phyloP scores from a whole-genome alignment of 2,329 filamentous ascomycete genomes.

The Apiospora rasikravindrae region DNA sequence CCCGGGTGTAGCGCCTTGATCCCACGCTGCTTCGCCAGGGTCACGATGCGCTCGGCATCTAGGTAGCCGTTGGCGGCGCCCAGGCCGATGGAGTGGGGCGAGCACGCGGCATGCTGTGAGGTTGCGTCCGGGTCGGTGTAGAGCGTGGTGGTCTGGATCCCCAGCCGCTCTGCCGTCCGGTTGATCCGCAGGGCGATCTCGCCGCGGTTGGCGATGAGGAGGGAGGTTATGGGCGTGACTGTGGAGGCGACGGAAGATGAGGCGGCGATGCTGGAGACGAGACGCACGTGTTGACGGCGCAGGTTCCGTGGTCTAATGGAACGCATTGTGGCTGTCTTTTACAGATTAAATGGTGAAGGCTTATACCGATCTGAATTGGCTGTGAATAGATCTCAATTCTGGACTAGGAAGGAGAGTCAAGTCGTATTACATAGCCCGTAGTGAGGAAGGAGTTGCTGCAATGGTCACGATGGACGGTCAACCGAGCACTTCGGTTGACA shows the following conservation, averaged over 20 bases:
- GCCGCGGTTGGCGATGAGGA: conserved; percentile 94
- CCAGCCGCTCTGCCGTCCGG: conserved; percentile 83
- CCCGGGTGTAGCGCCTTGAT: conserved; percentile 94
- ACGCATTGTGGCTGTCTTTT: conserved; percentile 48
- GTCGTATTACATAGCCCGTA: not conserved
- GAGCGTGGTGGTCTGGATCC: conserved; percentile 90
- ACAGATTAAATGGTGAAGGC: not conserved
- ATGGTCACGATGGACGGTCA: not conserved
- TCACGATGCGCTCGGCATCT: conserved; percentile 90
- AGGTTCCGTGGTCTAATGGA: conserved; percentile 58
- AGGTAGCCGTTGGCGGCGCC: conserved; percentile 87
- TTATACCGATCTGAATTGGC: not conserved
- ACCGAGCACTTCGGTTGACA: not conserved
- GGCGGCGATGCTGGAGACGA: conserved; percentile 37
- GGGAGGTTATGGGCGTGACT: conserved; percentile 68
- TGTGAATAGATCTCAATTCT: not conserved
- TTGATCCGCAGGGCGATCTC: conserved; percentile 96
- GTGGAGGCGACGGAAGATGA: conserved; percentile 35
- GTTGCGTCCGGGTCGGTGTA: conserved; percentile 91
- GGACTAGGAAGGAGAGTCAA: not conserved
- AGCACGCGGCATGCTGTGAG: conserved; percentile 87
- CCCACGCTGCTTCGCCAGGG: conserved; percentile 81
- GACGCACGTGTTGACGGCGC: conserved; percentile 46
- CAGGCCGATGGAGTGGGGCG: conserved; percentile 82
- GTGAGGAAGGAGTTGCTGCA: not conserved